Percentiles rank a stretch among this genome's conserved stretches.
phyloP scores from a whole-genome alignment of 768 basidiomycete species.

The Lactarius trivialis region DNA sequence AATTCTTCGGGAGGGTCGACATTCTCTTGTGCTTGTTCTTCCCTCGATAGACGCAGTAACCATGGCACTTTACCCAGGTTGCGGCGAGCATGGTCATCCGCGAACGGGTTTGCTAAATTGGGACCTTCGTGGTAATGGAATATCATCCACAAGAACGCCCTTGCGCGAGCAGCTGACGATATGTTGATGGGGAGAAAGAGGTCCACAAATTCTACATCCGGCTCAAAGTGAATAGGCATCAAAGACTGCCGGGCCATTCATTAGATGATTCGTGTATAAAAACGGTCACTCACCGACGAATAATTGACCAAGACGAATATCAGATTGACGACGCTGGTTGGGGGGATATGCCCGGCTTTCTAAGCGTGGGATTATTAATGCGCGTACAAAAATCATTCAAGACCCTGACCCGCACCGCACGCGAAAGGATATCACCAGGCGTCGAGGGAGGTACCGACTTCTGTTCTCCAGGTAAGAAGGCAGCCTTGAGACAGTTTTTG shows the following conservation, averaged over 20 bases:
- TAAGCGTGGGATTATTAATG: constrained; percentile 26
- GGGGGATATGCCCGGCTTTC: constrained; percentile 58
- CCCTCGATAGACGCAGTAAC: constrained; percentile 47
- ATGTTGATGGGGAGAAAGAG: constrained; percentile 75
- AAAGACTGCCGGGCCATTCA: constrained; percentile 27
- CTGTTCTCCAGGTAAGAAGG: constrained; percentile 62
- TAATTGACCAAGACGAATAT: constrained; percentile 80
- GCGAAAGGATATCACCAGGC: constrained; percentile 65
- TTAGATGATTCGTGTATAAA: neutral
- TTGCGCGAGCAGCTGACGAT: constrained; percentile 65
- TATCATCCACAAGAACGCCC: constrained; percentile 77
- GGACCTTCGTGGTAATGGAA: constrained; percentile 75
- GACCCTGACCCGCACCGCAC: constrained; percentile 43
- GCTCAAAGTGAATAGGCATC: constrained; percentile 62
- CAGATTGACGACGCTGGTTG: constrained; percentile 82
- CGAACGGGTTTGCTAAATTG: constrained; percentile 63
- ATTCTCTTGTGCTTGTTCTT: constrained; percentile 60
- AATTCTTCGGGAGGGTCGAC: constrained; percentile 73
- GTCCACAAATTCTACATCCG: constrained; percentile 70
- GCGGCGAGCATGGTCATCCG: constrained; percentile 53
- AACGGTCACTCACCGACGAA: constrained; percentile 49
- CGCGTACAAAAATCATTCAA: constrained; percentile 12
- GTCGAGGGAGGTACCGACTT: constrained; percentile 61
- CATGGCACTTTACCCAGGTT: constrained; percentile 60
- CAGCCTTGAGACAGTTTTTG: constrained; percentile 84